Base-by-base conservation (phyloP, 2,329 filamentous ascomycete species). In the Hymenoscyphus repandus region DNA sequence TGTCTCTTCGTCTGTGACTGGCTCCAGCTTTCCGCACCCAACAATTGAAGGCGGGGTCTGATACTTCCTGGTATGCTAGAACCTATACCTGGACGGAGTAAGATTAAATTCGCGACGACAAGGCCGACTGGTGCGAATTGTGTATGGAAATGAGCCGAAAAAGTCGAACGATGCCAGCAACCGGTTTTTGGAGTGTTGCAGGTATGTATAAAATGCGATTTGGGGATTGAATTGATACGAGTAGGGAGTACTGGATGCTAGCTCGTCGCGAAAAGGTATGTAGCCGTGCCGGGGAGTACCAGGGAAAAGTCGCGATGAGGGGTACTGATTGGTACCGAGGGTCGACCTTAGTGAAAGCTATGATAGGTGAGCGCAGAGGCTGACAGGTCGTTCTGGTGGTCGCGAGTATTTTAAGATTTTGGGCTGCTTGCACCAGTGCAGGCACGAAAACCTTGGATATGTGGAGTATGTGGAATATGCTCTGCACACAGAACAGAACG, bases 241-340 rank as follows among this genome's bases (percentile, higher is more conserved):
- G n/a, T n/a, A 17, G 38, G 5, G 13, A 11, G n/a, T 11, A 40
- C n/a, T 17, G 15, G 13, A 34, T 5, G 6, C 32, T 15, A 44
- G 32, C 44, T 49, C 42, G 46, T 54, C 51, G 52, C 52, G 47
- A 54, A 41, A 50, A 47, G 36, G 37, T 43, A 43, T 38, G 46
- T 51, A 54, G 50, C 47, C 53, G 54, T 56, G 51, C 45, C 49
- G 49, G 42, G 22, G 22, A 51, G 45, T 46, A 39, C 52, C 48
- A 32, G 37, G 17, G 39, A 44, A 40, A 40, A 18, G n/a, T 37
- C 33, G 47, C 47, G 39, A 49, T 39, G 32, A 38, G 20, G 38
- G 20, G 17, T 33, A 2, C 22, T 50, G 50, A 54, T 57, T 57
- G 53, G 51, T 42, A 40, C 44, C 37, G 47, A 36, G 34, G 52